Percentiles rank a stretch among this genome's conserved stretches.
Conservation (phyloP, 2,329 filamentous ascomycete genomes). For the Rasamsonia emersonii region DNA sequence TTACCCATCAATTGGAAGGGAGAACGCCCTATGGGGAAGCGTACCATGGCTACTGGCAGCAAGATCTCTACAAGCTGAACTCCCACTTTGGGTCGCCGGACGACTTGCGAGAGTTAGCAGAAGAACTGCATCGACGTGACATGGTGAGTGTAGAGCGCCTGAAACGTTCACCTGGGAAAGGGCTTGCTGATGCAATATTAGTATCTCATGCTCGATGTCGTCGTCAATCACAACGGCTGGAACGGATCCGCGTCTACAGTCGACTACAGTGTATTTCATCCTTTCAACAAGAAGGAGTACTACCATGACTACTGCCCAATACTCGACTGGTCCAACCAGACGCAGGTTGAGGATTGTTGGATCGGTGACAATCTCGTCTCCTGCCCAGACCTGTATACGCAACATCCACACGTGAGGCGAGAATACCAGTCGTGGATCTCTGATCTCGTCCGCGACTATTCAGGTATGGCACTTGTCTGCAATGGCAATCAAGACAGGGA, state of each 20-base stretch:
- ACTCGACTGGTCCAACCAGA: slow-evolving; percentile 44
- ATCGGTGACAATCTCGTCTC: slow-evolving; percentile 46
- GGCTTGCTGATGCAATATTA: slow-evolving; percentile 50
- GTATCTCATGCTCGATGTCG: slow-evolving; percentile 55
- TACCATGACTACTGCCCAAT: slow-evolving; percentile 54
- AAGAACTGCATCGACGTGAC: too few relatives aligned
- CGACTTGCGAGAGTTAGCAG: too few relatives aligned
- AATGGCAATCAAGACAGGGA: too few relatives aligned
- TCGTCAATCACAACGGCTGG: slow-evolving; percentile 48
- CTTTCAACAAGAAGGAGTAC: slow-evolving; percentile 49
- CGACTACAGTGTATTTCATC: slow-evolving; percentile 45
- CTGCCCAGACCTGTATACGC: slow-evolving; percentile 56
- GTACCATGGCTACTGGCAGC: slow-evolving; percentile 45
- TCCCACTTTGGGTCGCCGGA: too few relatives aligned
- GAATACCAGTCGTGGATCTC: slow-evolving; percentile 53
- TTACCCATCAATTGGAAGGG: slow-evolving; percentile 30
- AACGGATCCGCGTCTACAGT: slow-evolving; percentile 39
- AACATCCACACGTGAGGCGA: slow-evolving; percentile 38
- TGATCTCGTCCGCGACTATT: slow-evolving; percentile 50
- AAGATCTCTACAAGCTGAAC: too few relatives aligned
- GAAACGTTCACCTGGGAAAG: too few relatives aligned
- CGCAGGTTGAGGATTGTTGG: slow-evolving; percentile 43
- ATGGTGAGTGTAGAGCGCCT: too few relatives aligned
- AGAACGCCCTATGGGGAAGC: slow-evolving; percentile 31
- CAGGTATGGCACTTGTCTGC: slow-evolving; percentile 29